These are phyloP conservation scores for Cladosporium halotolerans DNA, from an alignment of 2,329 filamentous ascomycete genomes.

Conservation along the genomic window DNA sequence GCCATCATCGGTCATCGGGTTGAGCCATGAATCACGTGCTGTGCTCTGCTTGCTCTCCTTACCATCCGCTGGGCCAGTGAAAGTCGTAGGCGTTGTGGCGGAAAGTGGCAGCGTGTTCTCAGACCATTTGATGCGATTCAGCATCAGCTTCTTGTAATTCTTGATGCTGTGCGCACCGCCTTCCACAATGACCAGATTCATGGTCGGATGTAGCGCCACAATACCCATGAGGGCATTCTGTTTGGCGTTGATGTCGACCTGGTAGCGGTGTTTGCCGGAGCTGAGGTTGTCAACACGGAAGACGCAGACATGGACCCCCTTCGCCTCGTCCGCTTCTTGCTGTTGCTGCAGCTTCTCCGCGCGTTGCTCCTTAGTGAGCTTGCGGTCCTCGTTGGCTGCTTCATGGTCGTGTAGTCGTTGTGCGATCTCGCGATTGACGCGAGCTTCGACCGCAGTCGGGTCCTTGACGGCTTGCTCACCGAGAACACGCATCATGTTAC, in stretches of 20 bases:
- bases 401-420: conserved; percentile 77
- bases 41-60: conserved; percentile 17
- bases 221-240: conserved; percentile 80
- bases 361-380: conserved; percentile 79
- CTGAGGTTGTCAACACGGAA: conserved; percentile 86
- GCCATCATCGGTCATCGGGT: conserved; percentile 70
- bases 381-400: conserved; percentile 72
- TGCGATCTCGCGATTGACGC: conserved; percentile 86
- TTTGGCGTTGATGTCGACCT: conserved; percentile 87
- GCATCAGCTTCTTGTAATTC: conserved; percentile 87
- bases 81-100: conserved; percentile 24
- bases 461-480: conserved; percentile 92
- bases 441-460: conserved; percentile 90
- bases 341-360: conserved; percentile 76
- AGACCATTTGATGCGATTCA: conserved; percentile 89
- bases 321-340: conserved; percentile 80
- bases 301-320: conserved; percentile 78
- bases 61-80: conserved; percentile 22
- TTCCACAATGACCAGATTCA: conserved; percentile 87
- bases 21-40: conserved; percentile 61
- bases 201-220: conserved; percentile 84
- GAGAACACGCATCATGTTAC: conserved; percentile 93
- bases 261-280: conserved; percentile 86
- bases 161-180: conserved; percentile 77
- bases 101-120: conserved; percentile 71